phyloP scores from a whole-genome alignment of 2,329 filamentous ascomycete genomes.

The Exophiala spinifera region DNA sequence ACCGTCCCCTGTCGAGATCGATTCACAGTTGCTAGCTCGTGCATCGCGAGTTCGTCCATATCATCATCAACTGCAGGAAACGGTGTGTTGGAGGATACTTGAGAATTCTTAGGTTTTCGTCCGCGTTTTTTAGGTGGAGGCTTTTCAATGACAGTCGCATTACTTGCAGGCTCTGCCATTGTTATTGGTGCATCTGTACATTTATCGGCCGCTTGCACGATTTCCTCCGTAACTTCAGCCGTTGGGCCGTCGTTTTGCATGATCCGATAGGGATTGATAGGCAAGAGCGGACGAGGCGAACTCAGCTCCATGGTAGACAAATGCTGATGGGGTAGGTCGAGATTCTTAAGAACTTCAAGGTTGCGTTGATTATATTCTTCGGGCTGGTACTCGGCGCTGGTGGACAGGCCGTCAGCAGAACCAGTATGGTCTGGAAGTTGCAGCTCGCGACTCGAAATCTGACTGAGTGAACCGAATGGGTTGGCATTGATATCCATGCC shows the following conservation, averaged over 20 bases:
- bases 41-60: constrained; percentile 11
- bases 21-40: constrained; percentile 4
- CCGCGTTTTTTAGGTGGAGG: constrained; percentile 24
- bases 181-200: not conserved
- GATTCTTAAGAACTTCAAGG: not conserved
- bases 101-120: constrained; percentile 24
- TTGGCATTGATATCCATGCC: constrained; percentile 24
- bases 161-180: not conserved
- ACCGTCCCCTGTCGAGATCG: constrained; percentile 21
- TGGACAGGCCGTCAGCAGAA: too few relatives aligned
- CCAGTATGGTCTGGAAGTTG: constrained; percentile 4
- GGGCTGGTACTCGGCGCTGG: not conserved
- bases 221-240: not conserved
- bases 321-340: not conserved
- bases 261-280: not conserved
- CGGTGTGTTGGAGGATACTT: constrained; percentile 6
- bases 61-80: constrained; percentile 11
- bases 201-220: not conserved
- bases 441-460: constrained; percentile 10
- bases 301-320: not conserved
- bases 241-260: constrained; percentile 6
- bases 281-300: not conserved
- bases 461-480: constrained; percentile 27
- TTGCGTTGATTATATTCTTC: not conserved
- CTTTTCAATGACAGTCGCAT: constrained; percentile 1